phyloP scores from a whole-genome alignment of 306 rosid genomes.

The Chamaecrista fasciculata region DNA sequence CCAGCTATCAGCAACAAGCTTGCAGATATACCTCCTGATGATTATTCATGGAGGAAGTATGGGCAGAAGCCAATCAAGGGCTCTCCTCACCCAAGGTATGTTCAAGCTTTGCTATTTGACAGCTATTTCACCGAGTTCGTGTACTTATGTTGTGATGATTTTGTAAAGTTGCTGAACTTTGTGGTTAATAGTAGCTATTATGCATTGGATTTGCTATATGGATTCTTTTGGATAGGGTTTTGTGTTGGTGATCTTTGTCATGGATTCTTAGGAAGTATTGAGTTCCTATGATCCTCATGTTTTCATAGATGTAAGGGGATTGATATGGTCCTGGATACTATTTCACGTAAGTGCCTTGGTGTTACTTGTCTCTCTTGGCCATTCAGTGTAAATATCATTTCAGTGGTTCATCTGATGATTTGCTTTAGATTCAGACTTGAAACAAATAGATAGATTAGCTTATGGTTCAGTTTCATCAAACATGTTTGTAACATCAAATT shows the following conservation, averaged over 20 bases:
- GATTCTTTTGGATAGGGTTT: background rate
- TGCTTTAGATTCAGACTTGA: constrained; percentile 2
- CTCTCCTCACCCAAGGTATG: constrained; percentile 88
- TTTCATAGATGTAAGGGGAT: background rate
- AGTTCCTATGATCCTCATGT: background rate
- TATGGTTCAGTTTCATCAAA: constrained; percentile 4
- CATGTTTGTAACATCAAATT: background rate
- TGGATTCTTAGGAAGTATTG: background rate
- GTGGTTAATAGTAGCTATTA: background rate
- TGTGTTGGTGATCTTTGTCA: background rate
- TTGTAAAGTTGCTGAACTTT: background rate
- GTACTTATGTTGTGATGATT: background rate
- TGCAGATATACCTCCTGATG: constrained; percentile 91
- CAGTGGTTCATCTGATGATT: background rate
- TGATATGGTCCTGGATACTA: constrained; percentile 2
- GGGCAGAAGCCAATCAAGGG: constrained; percentile 99
- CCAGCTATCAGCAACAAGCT: constrained; percentile 89
- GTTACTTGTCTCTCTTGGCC: constrained; percentile 1
- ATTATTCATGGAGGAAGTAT: constrained; percentile 92
- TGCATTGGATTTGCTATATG: constrained; percentile 2
- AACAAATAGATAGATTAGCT: background rate
- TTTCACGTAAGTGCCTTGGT: background rate
- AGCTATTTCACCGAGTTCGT: background rate
- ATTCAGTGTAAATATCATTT: background rate
- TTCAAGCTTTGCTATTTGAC: constrained; percentile 7